A percentile compares a stretch with the other conserved stretches of the same genome.
phyloP scores from a whole-genome alignment of 129 eudicot genomes.

The Flaveria trinervia region DNA sequence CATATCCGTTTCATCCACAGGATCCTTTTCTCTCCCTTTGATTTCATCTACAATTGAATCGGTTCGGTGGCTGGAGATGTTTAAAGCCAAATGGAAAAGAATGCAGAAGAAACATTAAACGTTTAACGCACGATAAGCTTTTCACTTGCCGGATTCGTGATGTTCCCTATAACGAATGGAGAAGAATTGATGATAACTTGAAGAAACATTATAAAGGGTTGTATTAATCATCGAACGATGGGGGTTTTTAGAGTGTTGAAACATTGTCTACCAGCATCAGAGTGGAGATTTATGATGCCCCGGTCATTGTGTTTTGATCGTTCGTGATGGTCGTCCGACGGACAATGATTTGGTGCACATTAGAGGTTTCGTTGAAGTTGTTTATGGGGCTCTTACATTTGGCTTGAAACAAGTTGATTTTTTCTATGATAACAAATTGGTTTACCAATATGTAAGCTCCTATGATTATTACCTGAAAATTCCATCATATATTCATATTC shows the following conservation, averaged over 20 bases:
- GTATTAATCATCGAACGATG: constrained; percentile 12
- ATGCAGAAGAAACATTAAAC: constrained; percentile 15
- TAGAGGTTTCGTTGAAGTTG: constrained; percentile 58
- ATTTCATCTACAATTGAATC: no score
- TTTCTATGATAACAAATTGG: constrained; percentile 30
- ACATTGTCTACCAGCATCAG: constrained; percentile 47
- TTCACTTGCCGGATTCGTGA: background rate
- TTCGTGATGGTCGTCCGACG: background rate
- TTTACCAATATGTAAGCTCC: constrained; percentile 48
- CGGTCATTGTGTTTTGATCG: constrained; percentile 32
- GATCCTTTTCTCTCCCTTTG: no score
- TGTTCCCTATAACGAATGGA: background rate
- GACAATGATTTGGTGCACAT: constrained; percentile 34
- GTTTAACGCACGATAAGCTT: background rate
- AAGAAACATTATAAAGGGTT: constrained; percentile 17
- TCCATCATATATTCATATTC: no score
- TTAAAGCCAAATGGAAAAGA: background rate
- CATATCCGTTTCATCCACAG: no score
- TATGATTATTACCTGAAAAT: no score
- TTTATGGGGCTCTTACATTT: constrained; percentile 48
- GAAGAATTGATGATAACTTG: background rate
- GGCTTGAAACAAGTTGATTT: constrained; percentile 49
- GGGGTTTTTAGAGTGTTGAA: constrained; percentile 32
- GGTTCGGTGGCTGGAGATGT: background rate
- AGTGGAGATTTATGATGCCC: constrained; percentile 53